Base-by-base conservation (phyloP, 2,329 filamentous ascomycete species). In the Colletotrichum truncatum region DNA sequence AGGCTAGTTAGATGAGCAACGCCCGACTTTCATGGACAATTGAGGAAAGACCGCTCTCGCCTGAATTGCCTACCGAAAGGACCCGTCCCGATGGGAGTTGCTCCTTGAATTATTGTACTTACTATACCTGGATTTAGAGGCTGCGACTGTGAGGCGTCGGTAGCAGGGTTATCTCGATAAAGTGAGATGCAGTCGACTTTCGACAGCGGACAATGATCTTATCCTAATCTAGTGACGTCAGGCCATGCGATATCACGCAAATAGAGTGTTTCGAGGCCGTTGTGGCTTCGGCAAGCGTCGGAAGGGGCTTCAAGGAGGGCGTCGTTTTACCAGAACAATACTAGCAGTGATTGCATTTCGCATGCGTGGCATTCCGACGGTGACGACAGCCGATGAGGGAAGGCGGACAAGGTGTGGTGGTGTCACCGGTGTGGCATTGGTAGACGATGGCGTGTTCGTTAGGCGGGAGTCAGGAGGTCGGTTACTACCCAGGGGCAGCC, bases 381-480 rank as follows among this genome's bases (percentile, higher is more conserved):
- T 32, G 21, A n/a, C 4, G 25, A 5, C 26, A 21, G n/a, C 8
- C 45, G 5, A 26, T 21, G 21, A 4, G 32, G 18, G 21, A 11
- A n/a, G 36, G 21, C 21, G 21, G 25, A 54, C 9, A 18, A 28
- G 12, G 16, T 32, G 23, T 21, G 36, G 23, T 39, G 60, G 49
- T 38, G 41, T 61, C 21, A 51, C 28, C 26, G 57, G 57, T 41
- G 28, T 51, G 49, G 41, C 16, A 51, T 26, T 39, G 49, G 49
- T 36, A 7, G 30, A 38, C 16, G n/a, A 51, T 51, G 34, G 62
- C 49, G 34, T 61, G 62, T 54, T 51, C 43, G 49, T 45, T 36
- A 34, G 57, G 43, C 57, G 34, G 26, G 10, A 56, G 63, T 66
- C 43, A 51, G 28, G 43, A 56, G 63, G 36, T 45, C 10, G 49